Percentiles rank a stretch among this genome's conserved stretches.
Evolutionary conservation across 73 alveolate species (phyloP).

Genomic region (Loxodes magnus): DNA sequence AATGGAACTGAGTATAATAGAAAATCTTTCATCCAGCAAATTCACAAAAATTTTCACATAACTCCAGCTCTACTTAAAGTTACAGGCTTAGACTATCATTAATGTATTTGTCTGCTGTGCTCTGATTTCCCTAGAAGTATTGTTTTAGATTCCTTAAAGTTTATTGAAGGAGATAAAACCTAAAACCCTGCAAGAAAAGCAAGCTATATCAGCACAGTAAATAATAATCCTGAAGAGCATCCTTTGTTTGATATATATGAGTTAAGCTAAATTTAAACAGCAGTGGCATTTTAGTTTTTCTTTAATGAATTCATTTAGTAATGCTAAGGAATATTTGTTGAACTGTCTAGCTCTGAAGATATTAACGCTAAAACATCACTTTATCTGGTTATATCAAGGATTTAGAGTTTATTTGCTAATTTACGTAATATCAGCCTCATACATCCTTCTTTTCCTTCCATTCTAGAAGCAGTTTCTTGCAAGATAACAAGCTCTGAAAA

Average conservation of each 20-base stretch:
- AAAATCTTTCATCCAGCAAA: constrained; percentile 45
- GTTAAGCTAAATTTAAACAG: constrained; percentile 24
- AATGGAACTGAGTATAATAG: constrained; percentile 53
- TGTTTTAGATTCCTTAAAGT: constrained; percentile 38
- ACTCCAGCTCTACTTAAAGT: constrained; percentile 46
- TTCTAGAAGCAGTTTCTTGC: too few species aligned
- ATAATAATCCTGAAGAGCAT: constrained; percentile 11
- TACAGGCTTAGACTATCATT: constrained; percentile 58
- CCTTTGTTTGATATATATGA: constrained; percentile 42
- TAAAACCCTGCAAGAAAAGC: constrained; percentile 20
- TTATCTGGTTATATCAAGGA: too few species aligned
- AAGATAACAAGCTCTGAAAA: too few species aligned
- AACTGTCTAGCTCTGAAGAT: constrained; percentile 5
- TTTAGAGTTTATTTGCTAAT: too few species aligned
- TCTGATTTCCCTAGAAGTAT: constrained; percentile 54
- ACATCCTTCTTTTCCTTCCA: too few species aligned
- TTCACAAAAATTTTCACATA: constrained; percentile 44
- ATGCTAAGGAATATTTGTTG: constrained; percentile 18
- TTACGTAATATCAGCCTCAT: too few species aligned
- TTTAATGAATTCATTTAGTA: constrained; percentile 42
- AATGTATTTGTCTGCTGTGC: constrained; percentile 49
- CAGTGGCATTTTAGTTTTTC: constrained; percentile 39
- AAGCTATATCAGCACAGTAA: constrained; percentile 1
- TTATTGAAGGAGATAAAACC: constrained; percentile 25
- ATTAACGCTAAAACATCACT: too few species aligned